Conservation (phyloP, 352 stramenopile species). For the Phytopythium mirpurense region DNA sequence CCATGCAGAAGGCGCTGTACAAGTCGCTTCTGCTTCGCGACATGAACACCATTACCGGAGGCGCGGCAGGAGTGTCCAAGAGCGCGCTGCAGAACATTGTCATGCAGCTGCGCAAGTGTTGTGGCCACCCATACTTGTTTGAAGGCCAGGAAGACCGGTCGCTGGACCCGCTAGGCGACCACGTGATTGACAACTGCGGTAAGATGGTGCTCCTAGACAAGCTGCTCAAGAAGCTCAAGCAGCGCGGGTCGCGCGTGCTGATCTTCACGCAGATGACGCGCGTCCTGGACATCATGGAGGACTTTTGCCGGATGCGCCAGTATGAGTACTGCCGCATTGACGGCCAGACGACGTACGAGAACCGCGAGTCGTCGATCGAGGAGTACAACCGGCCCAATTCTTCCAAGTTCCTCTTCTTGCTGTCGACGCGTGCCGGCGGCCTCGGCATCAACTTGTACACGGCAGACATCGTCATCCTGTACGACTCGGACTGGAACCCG, state of each 20-base stretch:
- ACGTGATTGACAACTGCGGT: slow-evolving; percentile 96
- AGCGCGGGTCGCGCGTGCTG: slow-evolving; percentile 83
- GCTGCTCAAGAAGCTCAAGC: slow-evolving; percentile 84
- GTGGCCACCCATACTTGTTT: slow-evolving; percentile 92
- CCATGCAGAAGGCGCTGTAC: slow-evolving; percentile 96
- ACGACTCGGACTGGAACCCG: slow-evolving; percentile 98
- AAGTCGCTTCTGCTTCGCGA: slow-evolving; percentile 95
- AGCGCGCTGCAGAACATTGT: slow-evolving; percentile 85
- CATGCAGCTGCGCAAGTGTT: slow-evolving; percentile 88
- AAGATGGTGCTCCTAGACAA: slow-evolving; percentile 98
- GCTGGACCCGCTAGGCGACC: slow-evolving; percentile 93
- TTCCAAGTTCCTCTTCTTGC: slow-evolving; percentile 96
- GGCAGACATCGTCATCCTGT: slow-evolving; percentile 98
- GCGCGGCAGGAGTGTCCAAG: slow-evolving; percentile 59
- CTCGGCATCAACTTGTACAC: slow-evolving; percentile 99
- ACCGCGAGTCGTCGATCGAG: slow-evolving; percentile 81
- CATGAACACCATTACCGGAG: slow-evolving; percentile 88
- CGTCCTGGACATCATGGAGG: slow-evolving; percentile 92
- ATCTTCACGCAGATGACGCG: slow-evolving; percentile 94
- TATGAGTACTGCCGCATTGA: slow-evolving; percentile 88
- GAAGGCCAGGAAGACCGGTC: slow-evolving; percentile 94
- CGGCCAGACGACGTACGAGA: slow-evolving; percentile 84
- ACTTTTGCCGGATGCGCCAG: slow-evolving; percentile 95
- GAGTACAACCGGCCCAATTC: slow-evolving; percentile 96
- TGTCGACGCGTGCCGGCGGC: slow-evolving; percentile 96